These are phyloP conservation scores for Penicillium tannophilum DNA, from an alignment of 495 filamentous ascomycete species.

Conservation along the genomic window DNA sequence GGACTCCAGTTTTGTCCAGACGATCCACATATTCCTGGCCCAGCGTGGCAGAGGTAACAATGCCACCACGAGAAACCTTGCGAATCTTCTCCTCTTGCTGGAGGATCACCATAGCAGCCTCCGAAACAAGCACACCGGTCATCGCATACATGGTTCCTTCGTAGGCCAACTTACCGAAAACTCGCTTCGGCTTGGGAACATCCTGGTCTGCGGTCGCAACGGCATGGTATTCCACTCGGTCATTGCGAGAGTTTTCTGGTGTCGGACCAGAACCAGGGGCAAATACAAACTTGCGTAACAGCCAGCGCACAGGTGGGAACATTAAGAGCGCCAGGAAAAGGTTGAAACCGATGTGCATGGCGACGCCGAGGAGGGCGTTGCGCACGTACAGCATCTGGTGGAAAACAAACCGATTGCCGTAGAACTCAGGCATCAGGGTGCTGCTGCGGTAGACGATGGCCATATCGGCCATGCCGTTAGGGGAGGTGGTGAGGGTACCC, in stretches of 20 bases:
- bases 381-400: constrained; percentile 65
- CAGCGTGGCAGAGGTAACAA: constrained; percentile 82
- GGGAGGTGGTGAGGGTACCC: constrained; percentile 65
- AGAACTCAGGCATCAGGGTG: constrained; percentile 68
- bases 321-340: constrained; percentile 54
- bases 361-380: constrained; percentile 58
- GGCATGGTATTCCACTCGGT: constrained; percentile 65
- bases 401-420: constrained; percentile 75
- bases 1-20: constrained; percentile 63
- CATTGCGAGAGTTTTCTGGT: constrained; percentile 56
- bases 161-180: constrained; percentile 59
- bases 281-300: constrained; percentile 55
- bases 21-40: constrained; percentile 77
- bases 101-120: constrained; percentile 73
- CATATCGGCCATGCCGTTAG: constrained; percentile 60
- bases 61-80: constrained; percentile 63
- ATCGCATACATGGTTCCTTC: constrained; percentile 67
- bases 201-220: constrained; percentile 63
- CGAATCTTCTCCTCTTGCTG: constrained; percentile 59
- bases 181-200: constrained; percentile 46
- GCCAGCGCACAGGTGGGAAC: constrained; percentile 56
- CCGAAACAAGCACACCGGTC: constrained; percentile 66
- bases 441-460: constrained; percentile 75
- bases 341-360: constrained; percentile 58
- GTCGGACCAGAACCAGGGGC: constrained; percentile 70